Percentiles rank a stretch among this genome's conserved stretches.
These are phyloP conservation scores for Termitomyces sp. DNA, from an alignment of 768 basidiomycete species.

Conservation along the genomic window DNA sequence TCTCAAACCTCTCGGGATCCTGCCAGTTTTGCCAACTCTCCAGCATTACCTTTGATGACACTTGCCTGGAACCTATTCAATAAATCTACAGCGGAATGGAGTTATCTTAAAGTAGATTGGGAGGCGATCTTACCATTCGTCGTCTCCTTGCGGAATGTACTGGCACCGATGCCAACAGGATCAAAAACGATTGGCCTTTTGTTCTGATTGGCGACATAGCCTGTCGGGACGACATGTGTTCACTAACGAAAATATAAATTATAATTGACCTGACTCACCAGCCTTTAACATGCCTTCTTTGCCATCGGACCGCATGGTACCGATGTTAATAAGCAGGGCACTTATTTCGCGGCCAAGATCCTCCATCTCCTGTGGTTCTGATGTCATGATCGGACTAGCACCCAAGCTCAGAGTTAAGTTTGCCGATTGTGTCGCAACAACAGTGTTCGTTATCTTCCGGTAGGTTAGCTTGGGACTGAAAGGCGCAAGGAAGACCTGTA, in stretches of 20 bases:
- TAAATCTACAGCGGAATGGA: constrained; percentile 59
- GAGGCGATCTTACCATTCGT: constrained; percentile 42
- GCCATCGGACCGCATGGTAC: constrained; percentile 56
- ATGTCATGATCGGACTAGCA: constrained; percentile 93
- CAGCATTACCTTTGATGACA: constrained; percentile 93
- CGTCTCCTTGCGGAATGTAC: constrained; percentile 55
- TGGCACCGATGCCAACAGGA: constrained; percentile 89
- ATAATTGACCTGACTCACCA: constrained; percentile 30
- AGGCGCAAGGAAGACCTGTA: neutral
- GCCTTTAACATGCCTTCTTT: constrained; percentile 73
- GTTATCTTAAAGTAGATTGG: neutral
- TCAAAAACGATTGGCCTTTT: constrained; percentile 82
- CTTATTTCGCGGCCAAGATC: constrained; percentile 64
- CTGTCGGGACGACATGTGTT: constrained; percentile 18
- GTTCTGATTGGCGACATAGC: constrained; percentile 55
- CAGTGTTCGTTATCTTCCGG: constrained; percentile 81
- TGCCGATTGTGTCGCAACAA: constrained; percentile 85
- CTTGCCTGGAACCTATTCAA: constrained; percentile 77
- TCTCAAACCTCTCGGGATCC: constrained; percentile 63
- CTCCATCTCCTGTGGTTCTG: constrained; percentile 74
- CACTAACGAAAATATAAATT: neutral
- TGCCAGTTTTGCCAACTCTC: constrained; percentile 76
- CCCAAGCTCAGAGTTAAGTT: constrained; percentile 86
- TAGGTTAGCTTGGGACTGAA: neutral
- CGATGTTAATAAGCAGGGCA: constrained; percentile 82